Conservation (phyloP, 2,329 filamentous ascomycete genomes). For the Colletotrichum ledebouriae region DNA sequence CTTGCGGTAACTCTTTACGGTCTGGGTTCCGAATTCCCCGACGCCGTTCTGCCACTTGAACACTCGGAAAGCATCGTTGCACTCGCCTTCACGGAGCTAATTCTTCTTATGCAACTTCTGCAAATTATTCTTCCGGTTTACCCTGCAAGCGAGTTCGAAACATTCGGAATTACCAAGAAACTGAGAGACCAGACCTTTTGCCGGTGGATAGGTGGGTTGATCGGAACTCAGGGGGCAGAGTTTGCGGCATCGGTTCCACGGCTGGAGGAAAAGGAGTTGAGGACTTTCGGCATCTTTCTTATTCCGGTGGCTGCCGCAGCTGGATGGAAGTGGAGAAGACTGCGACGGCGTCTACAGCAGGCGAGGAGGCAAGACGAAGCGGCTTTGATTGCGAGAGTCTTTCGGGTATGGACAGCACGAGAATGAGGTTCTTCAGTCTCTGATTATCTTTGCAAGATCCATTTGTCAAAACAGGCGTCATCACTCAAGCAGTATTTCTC, state of each 20-base stretch:
- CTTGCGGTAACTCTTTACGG: slow-evolving; percentile 29
- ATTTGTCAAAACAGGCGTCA: too few relatives aligned
- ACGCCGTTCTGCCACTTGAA: slow-evolving; percentile 1
- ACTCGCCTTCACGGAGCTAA: slow-evolving; percentile 20
- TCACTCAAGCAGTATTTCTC: too few relatives aligned
- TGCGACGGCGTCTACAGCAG: not conserved
- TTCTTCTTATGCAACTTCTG: slow-evolving; percentile 23
- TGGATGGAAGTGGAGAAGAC: slow-evolving; percentile 24
- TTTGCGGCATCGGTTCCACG: not conserved
- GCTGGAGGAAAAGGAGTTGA: not conserved
- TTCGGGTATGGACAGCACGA: not conserved
- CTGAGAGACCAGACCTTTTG: not conserved
- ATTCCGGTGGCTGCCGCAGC: not conserved
- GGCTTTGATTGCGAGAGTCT: not conserved
- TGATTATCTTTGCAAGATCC: too few relatives aligned
- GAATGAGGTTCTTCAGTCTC: not conserved
- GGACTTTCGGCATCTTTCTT: slow-evolving; percentile 21
- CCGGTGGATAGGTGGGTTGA: slow-evolving; percentile 15
- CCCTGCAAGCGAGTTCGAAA: not conserved
- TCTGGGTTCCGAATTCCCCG: slow-evolving; percentile 11
- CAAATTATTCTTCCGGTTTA: slow-evolving; percentile 18
- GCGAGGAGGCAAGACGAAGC: not conserved
- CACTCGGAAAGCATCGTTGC: not conserved
- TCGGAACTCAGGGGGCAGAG: slow-evolving; percentile 20
- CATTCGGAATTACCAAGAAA: not conserved